Evolutionary conservation across 2,329 filamentous ascomycete genomes (phyloP), one percentile per base, ranked within the genome.

Genomic region (Stachybotrys echinatus): DNA sequence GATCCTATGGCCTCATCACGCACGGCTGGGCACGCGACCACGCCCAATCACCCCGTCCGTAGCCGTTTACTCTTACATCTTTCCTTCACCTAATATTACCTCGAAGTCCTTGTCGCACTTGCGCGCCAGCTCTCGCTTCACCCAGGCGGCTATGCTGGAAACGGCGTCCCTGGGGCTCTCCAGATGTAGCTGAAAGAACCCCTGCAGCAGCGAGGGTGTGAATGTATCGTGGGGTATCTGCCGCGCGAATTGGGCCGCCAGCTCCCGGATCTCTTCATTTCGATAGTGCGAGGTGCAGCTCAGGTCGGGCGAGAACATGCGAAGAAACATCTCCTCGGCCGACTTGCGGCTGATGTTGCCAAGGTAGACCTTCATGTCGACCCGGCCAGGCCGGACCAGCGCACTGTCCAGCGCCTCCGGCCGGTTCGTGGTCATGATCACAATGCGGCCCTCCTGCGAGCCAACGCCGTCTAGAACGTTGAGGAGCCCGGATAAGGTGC

Each of bases 401-500:
- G 84, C 85, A 2, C 74, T 67, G 58, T 89, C 84, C 0, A 89
- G 75, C 47, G 79, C 76, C 46, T 88, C 82, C 0, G 79, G 76
- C 46, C 79, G 75, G 58, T 89, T 89, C 23, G 84, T 86, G 0
- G 85, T 89, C 84, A 89, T 89, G 61, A 89, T 79, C 18, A 89
- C 74, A 22, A 89, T 83, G 17, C 84, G 76, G 2, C 85, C 86
- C 67, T 89, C 85, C 48, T 81, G 79, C 0, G 81, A 83, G 0
- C 83, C 84, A 0, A 88, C 83, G 3, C 86, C 86, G 55, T 89
- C 85, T 10, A 89, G 77, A 8, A 84, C 81, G 52, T 89, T 89
- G 22, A 89, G 70, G 0, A 89, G 68, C 0, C 82, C 84, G 0
- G 84, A 86, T 1, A 89, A 71, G 1, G 82, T 84, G 51, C 67